Base-by-base conservation (phyloP, 768 basidiomycete species). In the Fistulinella prunicolor region DNA sequence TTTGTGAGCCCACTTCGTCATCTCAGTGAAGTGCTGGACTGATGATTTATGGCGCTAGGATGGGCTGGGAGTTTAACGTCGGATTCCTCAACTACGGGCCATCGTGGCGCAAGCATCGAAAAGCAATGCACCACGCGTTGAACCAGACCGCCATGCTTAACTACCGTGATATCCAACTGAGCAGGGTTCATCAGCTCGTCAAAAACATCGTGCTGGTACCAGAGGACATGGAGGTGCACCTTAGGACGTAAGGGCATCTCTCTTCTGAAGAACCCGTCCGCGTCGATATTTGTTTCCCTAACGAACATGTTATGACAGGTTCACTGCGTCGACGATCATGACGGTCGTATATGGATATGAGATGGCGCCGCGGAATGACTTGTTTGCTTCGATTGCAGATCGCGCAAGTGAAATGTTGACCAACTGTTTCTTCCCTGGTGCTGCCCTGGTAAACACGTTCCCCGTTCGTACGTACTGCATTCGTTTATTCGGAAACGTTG, bases 51-150 rank as follows among this genome's bases (percentile, higher is more conserved):
- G 53, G 64, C 37, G 60, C 64, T 22, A 34, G 57, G 24, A 67
- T 69, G 66, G 70, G 71, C 16, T 74, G 71, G 67, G 68, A 70
- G 41, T 73, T 71, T 46, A 66, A 70, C 43, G 57, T 67, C 8
- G 66, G 60, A 20, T 55, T 69, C 26, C 62, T 68, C 53, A 62
- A 56, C 2, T 73, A 75, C 48, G 70, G 70, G 1, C 42, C 66
- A 2, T 51, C 48, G 37, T 76, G 73, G 74, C 64, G 71, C 9
- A 58, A 52, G 26, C 68, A 73, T 46, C 56, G 73, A 28, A 64
- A 67, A 36, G 59, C 68, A 26, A 66, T 67, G 48, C 70, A 72
- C 35, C 70, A 74, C 29, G 56, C 56, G 17, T 62, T 73, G 52
- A 61, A 59, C 37, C 63, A 59, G n/a, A 63, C 61, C 3, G 62